A percentile compares a stretch with the other conserved stretches of the same genome.
These are phyloP conservation scores for Paratinospora sagittata DNA, from an alignment of 164 flowering plant genomes.

Conservation along the genomic window DNA sequence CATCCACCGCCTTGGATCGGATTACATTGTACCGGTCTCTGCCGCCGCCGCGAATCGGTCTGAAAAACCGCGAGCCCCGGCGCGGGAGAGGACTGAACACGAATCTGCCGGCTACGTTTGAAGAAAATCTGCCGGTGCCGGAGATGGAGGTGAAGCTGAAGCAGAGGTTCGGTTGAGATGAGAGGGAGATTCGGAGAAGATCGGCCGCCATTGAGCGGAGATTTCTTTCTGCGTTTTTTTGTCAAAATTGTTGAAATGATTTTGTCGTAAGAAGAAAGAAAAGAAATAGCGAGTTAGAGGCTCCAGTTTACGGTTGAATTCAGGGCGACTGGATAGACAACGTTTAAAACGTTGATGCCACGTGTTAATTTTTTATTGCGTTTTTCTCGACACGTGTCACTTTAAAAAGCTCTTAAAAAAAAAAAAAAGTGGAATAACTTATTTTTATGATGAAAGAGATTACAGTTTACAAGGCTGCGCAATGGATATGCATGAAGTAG, in stretches of 20 bases:
- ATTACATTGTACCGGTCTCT: background rate
- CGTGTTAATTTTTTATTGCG: background rate
- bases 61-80: too few relatives aligned
- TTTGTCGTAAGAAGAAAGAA: background rate
- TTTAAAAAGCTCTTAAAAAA: too few relatives aligned
- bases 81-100: too few relatives aligned
- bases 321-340: background rate
- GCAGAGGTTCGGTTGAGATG: background rate
- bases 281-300: background rate
- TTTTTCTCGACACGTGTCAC: too few relatives aligned
- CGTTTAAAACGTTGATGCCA: background rate
- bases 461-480: too few relatives aligned
- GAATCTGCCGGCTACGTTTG: too few relatives aligned
- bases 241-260: background rate
- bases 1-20: constrained; percentile 29
- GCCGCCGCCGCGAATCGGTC: background rate
- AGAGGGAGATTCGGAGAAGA: background rate
- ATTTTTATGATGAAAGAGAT: too few relatives aligned
- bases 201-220: constrained; percentile 5
- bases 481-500: too few relatives aligned
- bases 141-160: too few relatives aligned
- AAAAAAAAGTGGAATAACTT: too few relatives aligned
- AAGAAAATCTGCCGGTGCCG: too few relatives aligned
- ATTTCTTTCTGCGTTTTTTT: too few relatives aligned
- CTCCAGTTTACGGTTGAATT: background rate